phyloP scores from a whole-genome alignment of 1,284 basidiomycete species.

The Ceratobasidium sp. region DNA sequence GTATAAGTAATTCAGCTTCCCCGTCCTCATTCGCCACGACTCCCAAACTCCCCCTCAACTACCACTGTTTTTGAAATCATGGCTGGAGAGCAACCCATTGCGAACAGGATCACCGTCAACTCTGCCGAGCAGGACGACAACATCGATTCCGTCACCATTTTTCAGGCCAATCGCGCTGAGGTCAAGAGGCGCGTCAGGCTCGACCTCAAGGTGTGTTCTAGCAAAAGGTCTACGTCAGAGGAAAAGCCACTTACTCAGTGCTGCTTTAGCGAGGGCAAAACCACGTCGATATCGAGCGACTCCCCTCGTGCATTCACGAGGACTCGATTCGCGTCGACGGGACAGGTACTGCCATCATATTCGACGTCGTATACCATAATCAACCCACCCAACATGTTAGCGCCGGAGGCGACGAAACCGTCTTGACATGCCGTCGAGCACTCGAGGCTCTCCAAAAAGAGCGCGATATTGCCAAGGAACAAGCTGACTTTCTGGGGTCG shows the following conservation, averaged over 20 bases:
- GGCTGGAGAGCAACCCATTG: not conserved
- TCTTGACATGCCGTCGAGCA: conserved; percentile 38
- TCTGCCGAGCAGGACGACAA: conserved; percentile 28
- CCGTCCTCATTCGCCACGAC: not conserved
- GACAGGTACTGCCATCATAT: conserved; percentile 48
- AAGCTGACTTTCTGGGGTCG: conserved; percentile 41
- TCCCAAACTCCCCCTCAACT: not conserved
- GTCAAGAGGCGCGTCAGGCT: conserved; percentile 25
- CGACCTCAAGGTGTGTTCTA: conserved; percentile 29
- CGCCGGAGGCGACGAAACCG: conserved; percentile 13
- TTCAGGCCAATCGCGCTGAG: conserved; percentile 31
- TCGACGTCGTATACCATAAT: conserved; percentile 49
- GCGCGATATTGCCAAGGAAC: conserved; percentile 35
- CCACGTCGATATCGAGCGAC: conserved; percentile 47
- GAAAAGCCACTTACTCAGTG: not conserved
- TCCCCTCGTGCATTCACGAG: conserved; percentile 48
- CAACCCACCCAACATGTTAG: not conserved
- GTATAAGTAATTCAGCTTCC: not conserved
- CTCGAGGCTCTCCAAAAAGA: conserved; percentile 38
- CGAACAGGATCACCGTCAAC: conserved; percentile 29
- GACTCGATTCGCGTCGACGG: conserved; percentile 50
- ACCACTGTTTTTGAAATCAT: not conserved
- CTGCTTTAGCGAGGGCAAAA: conserved; percentile 47
- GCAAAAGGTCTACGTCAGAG: too few relatives aligned
- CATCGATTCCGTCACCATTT: conserved; percentile 32